These are phyloP conservation scores for Leishmania martiniquensis DNA, from an alignment of 208 protist species.

Conservation along the genomic window DNA sequence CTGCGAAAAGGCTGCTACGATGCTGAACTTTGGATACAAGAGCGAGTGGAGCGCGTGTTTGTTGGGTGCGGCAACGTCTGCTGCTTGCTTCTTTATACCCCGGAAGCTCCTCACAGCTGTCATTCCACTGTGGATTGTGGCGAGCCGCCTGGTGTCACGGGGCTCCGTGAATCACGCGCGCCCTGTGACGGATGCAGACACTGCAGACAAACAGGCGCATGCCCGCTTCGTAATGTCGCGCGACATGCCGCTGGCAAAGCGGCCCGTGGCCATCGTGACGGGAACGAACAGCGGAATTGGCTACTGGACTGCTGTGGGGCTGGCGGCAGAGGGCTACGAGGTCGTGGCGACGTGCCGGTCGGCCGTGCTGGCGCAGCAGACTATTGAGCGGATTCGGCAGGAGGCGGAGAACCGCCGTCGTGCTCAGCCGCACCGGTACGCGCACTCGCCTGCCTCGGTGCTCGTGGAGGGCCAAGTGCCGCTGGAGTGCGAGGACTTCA, in stretches of 20 bases:
- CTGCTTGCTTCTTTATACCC: conserved; percentile 10
- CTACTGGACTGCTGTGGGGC: conserved; percentile 75
- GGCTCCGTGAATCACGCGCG: conserved; percentile 51
- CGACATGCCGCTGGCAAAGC: conserved; percentile 51
- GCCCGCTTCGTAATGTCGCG: conserved; percentile 46
- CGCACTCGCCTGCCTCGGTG: conserved; percentile 42
- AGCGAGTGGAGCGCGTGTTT: conserved; percentile 56
- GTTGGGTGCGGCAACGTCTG: not conserved
- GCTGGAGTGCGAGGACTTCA: conserved; percentile 85
- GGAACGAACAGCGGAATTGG: conserved; percentile 93
- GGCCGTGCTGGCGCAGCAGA: conserved; percentile 48
- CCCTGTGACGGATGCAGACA: conserved; percentile 30
- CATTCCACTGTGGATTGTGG: conserved; percentile 42
- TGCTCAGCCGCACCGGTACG: conserved; percentile 36
- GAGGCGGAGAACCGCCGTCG: conserved; percentile 42
- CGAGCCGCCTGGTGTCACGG: conserved; percentile 52
- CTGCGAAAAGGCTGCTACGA: not conserved
- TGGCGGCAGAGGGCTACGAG: conserved; percentile 78
- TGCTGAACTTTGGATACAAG: conserved; percentile 66
- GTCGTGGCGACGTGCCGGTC: conserved; percentile 85
- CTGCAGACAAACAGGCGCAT: conserved; percentile 21
- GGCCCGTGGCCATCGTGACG: conserved; percentile 88
- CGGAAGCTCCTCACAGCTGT: not conserved
- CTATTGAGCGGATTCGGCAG: conserved; percentile 45
- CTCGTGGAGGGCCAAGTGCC: conserved; percentile 58